Evolutionary conservation across 2,329 filamentous ascomycete genomes (phyloP).

Genomic region (Zymoseptoria brevis): DNA sequence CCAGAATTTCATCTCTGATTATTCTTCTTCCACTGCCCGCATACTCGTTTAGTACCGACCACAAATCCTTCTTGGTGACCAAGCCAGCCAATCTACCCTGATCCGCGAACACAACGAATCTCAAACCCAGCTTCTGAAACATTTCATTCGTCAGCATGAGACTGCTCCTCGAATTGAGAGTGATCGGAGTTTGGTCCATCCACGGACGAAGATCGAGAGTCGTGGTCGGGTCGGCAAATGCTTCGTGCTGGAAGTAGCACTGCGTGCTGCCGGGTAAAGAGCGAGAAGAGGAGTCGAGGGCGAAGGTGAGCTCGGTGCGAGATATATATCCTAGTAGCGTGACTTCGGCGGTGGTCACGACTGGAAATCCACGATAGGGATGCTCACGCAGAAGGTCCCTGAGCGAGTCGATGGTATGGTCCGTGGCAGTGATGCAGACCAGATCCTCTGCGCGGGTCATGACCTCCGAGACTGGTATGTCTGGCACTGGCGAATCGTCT

Average conservation of each 20-base stretch:
- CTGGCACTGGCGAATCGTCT: conserved; percentile 67
- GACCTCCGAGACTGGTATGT: conserved; percentile 75
- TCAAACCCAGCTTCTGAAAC: conserved; percentile 87
- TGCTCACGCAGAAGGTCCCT: conserved; percentile 63
- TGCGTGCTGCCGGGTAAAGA: conserved; percentile 63
- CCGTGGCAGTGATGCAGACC: conserved; percentile 72
- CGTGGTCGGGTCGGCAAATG: conserved; percentile 65
- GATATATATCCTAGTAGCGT: conserved; percentile 89
- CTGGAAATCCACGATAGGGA: conserved; percentile 82
- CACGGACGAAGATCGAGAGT: conserved; percentile 86
- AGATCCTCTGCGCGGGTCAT: conserved; percentile 93
- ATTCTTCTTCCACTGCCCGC: conserved; percentile 31
- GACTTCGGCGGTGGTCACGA: conserved; percentile 72
- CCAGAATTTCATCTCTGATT: neutral
- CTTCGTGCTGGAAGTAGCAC: conserved; percentile 76
- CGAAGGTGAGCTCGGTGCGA: conserved; percentile 78
- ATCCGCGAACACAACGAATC: conserved; percentile 83
- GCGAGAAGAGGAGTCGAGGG: conserved; percentile 58
- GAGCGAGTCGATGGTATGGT: conserved; percentile 72
- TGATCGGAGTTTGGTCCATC: conserved; percentile 99
- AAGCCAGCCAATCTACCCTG: conserved; percentile 74
- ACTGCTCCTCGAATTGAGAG: conserved; percentile 65
- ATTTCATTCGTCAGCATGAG: conserved; percentile 83
- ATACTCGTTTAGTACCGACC: conserved; percentile 79
- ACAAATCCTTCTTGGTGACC: conserved; percentile 95